A percentile compares a stretch with the other conserved stretches of the same genome.
Conservation (phyloP, 2,329 filamentous ascomycete species). For the Amylocarpus encephaloides region DNA sequence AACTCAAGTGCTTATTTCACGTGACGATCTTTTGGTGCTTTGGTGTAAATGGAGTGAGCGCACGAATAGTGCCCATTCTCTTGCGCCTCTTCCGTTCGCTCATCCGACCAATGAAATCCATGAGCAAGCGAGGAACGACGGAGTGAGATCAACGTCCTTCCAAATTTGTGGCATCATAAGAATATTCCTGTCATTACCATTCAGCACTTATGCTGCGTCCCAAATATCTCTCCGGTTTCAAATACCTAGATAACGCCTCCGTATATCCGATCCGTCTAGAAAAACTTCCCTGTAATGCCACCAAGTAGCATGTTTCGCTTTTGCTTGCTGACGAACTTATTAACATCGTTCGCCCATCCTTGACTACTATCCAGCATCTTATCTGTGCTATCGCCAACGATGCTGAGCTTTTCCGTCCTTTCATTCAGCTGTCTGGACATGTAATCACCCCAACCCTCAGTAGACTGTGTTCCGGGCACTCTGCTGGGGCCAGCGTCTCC, state of each 20-base stretch:
- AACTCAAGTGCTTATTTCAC: too few species aligned
- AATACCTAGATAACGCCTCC: background rate
- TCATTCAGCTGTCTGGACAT: conserved; percentile 84
- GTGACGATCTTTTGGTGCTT: too few species aligned
- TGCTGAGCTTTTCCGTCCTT: conserved; percentile 76
- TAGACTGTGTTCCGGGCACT: conserved; percentile 25
- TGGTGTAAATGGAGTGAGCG: too few species aligned
- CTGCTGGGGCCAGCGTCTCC: conserved; percentile 32
- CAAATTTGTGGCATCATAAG: too few species aligned
- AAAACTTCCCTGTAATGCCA: conserved; percentile 54
- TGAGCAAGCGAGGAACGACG: too few species aligned
- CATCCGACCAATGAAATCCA: too few species aligned
- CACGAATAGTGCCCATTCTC: too few species aligned
- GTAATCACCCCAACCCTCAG: conserved; percentile 69
- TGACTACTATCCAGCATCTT: conserved; percentile 72
- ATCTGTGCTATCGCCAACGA: conserved; percentile 82
- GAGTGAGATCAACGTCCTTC: too few species aligned
- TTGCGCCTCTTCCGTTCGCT: too few species aligned
- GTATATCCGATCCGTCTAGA: conserved; percentile 14
- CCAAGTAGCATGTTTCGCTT: conserved; percentile 80
- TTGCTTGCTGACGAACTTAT: conserved; percentile 79
- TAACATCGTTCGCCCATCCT: conserved; percentile 81
- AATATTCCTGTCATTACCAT: too few species aligned
- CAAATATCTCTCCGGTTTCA: too few species aligned
- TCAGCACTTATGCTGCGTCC: too few species aligned